Conservation (phyloP, 2,329 filamentous ascomycete genomes). For the Claviceps purpurea region DNA sequence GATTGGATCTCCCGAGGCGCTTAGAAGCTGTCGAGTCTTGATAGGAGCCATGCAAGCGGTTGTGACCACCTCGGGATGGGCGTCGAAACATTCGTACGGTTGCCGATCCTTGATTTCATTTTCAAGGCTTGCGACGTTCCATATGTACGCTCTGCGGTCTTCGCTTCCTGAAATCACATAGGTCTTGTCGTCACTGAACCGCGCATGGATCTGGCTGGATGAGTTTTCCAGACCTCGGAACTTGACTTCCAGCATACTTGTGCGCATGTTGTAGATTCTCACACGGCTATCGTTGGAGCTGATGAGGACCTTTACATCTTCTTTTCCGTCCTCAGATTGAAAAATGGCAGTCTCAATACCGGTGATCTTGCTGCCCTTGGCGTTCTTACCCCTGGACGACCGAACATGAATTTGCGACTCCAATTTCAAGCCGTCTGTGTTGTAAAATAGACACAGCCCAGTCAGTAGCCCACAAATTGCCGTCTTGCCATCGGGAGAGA, state of each 20-base stretch:
- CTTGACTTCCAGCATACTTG: constrained; percentile 77
- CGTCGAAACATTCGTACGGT: constrained; percentile 80
- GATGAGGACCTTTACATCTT: constrained; percentile 70
- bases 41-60: constrained; percentile 76
- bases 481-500: constrained; percentile 81
- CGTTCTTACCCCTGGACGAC: constrained; percentile 81
- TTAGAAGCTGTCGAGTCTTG: constrained; percentile 62
- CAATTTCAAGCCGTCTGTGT: constrained; percentile 78
- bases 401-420: constrained; percentile 85
- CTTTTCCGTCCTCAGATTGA: constrained; percentile 32
- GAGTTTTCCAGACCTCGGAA: constrained; percentile 85
- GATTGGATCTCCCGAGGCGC: constrained; percentile 77
- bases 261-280: constrained; percentile 74
- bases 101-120: constrained; percentile 62
- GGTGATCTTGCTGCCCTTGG: constrained; percentile 94
- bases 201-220: constrained; percentile 79
- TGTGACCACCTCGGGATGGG: constrained; percentile 78
- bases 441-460: constrained; percentile 79
- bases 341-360: constrained; percentile 66
- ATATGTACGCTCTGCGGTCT: constrained; percentile 80
- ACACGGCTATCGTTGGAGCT: constrained; percentile 93
- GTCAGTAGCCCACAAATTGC: constrained; percentile 80
- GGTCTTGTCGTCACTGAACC: constrained; percentile 72
- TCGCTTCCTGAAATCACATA: constrained; percentile 92
- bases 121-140: constrained; percentile 45